These are phyloP conservation scores for Chlamydomonas reinhardtii DNA, from an alignment of 163 green algal genomes.

Conservation along the genomic window DNA sequence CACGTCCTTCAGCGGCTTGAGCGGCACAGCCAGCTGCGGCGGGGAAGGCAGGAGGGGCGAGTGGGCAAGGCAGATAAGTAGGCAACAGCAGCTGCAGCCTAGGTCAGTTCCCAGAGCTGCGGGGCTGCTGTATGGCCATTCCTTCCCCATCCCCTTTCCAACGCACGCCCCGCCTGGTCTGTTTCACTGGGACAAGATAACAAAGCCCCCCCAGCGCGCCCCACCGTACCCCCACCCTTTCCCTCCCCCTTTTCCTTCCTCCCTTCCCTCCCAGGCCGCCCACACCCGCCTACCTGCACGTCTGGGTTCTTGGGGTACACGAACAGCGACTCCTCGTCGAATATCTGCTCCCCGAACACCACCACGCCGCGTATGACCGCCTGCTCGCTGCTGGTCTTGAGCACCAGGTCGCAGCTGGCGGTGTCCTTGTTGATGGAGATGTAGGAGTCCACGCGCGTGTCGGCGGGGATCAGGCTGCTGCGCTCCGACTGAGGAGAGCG, in stretches of 20 bases:
- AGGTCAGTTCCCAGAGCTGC: no score
- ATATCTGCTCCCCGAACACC: conserved; percentile 75
- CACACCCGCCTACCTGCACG: neutral
- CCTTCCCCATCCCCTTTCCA: no score
- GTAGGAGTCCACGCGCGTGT: conserved; percentile 66
- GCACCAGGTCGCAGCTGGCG: conserved; percentile 64
- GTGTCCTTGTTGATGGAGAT: conserved; percentile 64
- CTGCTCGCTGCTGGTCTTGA: conserved; percentile 54
- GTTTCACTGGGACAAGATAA: no score
- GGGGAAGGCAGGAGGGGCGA: neutral
- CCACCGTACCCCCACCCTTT: no score
- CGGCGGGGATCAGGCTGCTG: conserved; percentile 50
- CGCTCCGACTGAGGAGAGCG: neutral
- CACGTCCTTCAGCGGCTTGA: conserved; percentile 69
- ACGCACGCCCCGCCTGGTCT: no score
- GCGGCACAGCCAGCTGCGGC: conserved; percentile 56
- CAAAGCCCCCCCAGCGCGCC: no score
- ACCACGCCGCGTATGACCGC: conserved; percentile 63
- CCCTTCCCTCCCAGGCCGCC: neutral
- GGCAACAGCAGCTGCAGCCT: no score
- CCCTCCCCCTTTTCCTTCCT: no score
- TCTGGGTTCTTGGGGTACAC: conserved; percentile 45
- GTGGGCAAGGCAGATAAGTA: no score
- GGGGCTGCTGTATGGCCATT: no score
- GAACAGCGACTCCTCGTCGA: conserved; percentile 71